Base-by-base conservation (phyloP, 2,329 filamentous ascomycete genomes). In the Colletotrichum sublineola region DNA sequence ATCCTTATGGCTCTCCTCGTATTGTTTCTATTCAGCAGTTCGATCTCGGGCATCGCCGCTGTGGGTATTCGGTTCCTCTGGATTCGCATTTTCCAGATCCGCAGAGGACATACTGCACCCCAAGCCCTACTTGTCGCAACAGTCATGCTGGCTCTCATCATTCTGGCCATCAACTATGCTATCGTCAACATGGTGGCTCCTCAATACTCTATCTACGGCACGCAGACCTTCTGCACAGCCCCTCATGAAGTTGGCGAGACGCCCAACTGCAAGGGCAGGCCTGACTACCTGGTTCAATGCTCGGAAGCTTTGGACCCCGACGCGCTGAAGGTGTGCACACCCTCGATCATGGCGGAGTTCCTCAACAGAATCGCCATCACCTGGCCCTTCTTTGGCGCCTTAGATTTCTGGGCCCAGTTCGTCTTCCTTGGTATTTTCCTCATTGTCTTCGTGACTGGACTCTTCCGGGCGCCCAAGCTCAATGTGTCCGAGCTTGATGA, bases 381-480 rank as follows among this genome's bases (percentile, higher is more conserved):
- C 80, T 99, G 96, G 88, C 95, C 96, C 7, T 94, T 98, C 80
- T 97, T 99, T 78, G 96, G 96, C 14, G 91, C 92, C 14, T 85
- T 98, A n/a, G 89, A 94, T 76, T 99, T 98, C 82, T 99, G 95
- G 95, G 94, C 95, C 0, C 96, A 99, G 78, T 98, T 98, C 79
- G 93, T 89, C 15, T 98, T 99, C 84, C 83, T 99, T 55, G 92
- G 83, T 44, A 87, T 98, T 29, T 98, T 97, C 81, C 81, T 97
- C 12, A 83, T 97, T 67, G 91, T 97, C 15, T 93, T 97, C 76
- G 71, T 94, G 31, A 93, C 93, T 0, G 90, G 93, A 3, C 83
- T 98, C 0, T 92, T 98, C 86, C 91, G 93, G 53, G 91, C 94
- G 1, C 95, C 96, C 0, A 91, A 88, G 78, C 82, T 97, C 46